Evolutionary conservation across 768 basidiomycete genomes (phyloP).

Genomic region (Mycena vulgaris): DNA sequence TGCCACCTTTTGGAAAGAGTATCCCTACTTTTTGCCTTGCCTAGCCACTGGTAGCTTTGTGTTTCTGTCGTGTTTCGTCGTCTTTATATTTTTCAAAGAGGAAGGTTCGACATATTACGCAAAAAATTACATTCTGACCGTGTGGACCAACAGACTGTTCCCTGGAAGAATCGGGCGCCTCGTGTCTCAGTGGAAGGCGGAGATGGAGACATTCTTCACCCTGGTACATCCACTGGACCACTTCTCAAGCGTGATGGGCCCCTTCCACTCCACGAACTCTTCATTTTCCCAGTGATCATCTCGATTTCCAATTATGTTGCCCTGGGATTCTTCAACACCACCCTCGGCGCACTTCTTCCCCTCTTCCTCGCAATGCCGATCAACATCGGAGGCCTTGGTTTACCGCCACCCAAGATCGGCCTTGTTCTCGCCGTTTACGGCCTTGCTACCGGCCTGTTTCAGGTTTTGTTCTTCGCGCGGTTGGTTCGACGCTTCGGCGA

Average conservation of each 20-base stretch:
- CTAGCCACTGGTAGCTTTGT: constrained; percentile 55
- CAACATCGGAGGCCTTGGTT: no score
- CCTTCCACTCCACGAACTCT: constrained; percentile 56
- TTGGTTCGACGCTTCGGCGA: constrained; percentile 75
- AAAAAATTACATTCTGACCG: background rate
- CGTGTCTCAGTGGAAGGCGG: constrained; percentile 10
- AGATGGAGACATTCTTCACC: background rate
- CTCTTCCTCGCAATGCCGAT: constrained; percentile 82
- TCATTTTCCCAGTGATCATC: constrained; percentile 50
- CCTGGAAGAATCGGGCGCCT: constrained; percentile 29
- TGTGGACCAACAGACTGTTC: constrained; percentile 49
- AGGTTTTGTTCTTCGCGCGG: constrained; percentile 77
- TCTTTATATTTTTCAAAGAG: constrained; percentile 60
- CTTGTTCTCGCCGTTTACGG: constrained; percentile 75
- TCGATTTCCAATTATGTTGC: constrained; percentile 54
- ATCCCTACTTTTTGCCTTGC: constrained; percentile 86
- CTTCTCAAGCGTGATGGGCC: constrained; percentile 42
- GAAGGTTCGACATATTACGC: constrained; percentile 43
- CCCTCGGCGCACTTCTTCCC: constrained; percentile 77
- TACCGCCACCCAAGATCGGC: constrained; percentile 76
- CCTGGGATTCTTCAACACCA: constrained; percentile 61
- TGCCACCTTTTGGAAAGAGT: constrained; percentile 70
- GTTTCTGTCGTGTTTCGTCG: constrained; percentile 51
- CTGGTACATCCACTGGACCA: constrained; percentile 24
- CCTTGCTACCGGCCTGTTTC: constrained; percentile 74